A percentile compares a stretch with the other conserved stretches of the same genome.
Conservation (phyloP, 139 green algal genomes). For the Trebouxia sp. region DNA sequence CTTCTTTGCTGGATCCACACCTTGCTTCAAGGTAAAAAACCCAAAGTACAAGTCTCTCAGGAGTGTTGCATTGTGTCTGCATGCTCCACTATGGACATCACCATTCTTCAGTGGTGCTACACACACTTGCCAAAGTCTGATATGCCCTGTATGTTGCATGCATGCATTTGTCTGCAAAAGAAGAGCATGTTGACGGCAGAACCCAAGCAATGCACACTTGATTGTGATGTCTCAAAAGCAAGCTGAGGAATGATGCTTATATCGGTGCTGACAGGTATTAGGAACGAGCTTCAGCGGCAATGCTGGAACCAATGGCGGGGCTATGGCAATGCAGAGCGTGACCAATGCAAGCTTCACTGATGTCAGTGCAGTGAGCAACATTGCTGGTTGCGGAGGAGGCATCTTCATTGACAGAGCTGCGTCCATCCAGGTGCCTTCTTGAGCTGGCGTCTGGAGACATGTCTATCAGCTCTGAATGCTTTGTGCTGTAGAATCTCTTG, state of each 20-base stretch:
- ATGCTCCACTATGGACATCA: too few species aligned
- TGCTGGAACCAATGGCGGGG: neutral
- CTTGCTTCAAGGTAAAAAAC: constrained; percentile 19
- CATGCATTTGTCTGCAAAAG: too few species aligned
- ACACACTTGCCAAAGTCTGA: too few species aligned
- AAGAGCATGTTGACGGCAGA: too few species aligned
- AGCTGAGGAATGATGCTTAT: neutral
- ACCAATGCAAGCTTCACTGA: neutral
- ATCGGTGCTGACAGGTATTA: neutral
- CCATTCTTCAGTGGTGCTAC: too few species aligned
- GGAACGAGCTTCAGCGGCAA: neutral
- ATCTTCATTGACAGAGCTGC: constrained; percentile 16
- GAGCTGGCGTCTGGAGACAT: neutral
- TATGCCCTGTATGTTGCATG: too few species aligned
- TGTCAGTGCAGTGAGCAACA: constrained; percentile 13
- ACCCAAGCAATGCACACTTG: too few species aligned
- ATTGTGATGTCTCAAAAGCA: neutral
- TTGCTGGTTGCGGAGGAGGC: neutral
- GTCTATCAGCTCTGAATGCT: neutral
- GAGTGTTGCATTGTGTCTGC: too few species aligned
- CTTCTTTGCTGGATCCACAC: neutral
- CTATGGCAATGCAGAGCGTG: constrained; percentile 7
- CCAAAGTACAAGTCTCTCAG: too few species aligned
- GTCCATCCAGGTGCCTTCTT: neutral
- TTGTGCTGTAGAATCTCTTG: neutral